Evolutionary conservation across 148 eudicot genomes (phyloP), one percentile per base, ranked within the genome.

Genomic region (Arctostaphylos glauca): DNA sequence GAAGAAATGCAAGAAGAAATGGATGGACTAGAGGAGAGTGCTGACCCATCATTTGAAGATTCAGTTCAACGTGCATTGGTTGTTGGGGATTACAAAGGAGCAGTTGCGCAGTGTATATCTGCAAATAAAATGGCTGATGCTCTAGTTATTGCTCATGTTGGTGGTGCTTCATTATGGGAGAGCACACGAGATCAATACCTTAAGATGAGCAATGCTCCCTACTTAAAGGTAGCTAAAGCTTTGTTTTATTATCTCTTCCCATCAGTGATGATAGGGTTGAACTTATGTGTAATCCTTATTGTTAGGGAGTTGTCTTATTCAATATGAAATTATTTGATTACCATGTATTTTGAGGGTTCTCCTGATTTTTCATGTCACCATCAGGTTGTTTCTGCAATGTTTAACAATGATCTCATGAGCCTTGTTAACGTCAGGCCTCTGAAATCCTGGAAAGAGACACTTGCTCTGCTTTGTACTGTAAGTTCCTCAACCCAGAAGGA

Each of bases 401-500:
- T 94, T 74, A 97, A 92, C 87, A 93, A 91, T 88, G 99, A 97
- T 75, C 92, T 94, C 62, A 85, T 87, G 87, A 87, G 93, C 90
- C 92, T 97, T 52, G 97, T 95, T 59, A 93, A 91, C 83, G 85
- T 88, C 74, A 91, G 99, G 88, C 97, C 99, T 14, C 88, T 97
- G 50, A 93, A 92, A 86, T 92, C 90, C 70, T 94, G 99, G 99
- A 94, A 94, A 88, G 99, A 97, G 83, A 97, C 99, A 49, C 92
- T 97, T 86, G 99, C 99, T 47, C 94, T 94, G 74, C 90, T 97
- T 87, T 97, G 99, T 84, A 91, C 99, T 47, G 99, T 97, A 90
- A 94, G 98, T 86, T 83, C 58, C 81, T 62, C 62, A 18, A 48
- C 62, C 5, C 19, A 3, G 68, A 78, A 55, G 72, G 67, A 2